Conservation (phyloP, 768 basidiomycete species). For the Amanita pseudoporphyria region DNA sequence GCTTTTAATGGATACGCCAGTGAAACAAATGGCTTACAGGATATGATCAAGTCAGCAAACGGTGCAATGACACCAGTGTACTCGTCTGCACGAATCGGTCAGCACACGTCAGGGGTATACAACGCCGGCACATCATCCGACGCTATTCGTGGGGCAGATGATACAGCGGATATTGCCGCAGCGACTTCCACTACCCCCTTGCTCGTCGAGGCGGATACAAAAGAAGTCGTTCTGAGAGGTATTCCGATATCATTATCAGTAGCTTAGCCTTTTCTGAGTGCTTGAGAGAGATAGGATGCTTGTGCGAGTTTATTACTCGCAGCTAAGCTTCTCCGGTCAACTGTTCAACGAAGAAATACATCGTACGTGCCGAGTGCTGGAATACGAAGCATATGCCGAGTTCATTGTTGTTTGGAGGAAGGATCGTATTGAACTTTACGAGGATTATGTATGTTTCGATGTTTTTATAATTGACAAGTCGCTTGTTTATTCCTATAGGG, state of each 20-base stretch:
- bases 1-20: not conserved
- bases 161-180: not conserved
- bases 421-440: slow-evolving; percentile 72
- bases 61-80: not conserved
- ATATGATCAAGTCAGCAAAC: not conserved
- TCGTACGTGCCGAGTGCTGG: slow-evolving; percentile 50
- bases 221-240: slow-evolving; percentile 73
- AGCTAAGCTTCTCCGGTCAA: slow-evolving; percentile 34
- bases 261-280: slow-evolving; percentile 9
- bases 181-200: slow-evolving; percentile 10
- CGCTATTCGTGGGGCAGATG: not conserved
- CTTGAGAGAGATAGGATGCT: slow-evolving; percentile 75
- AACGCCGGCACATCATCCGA: not conserved
- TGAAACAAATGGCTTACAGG: not conserved
- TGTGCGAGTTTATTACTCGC: slow-evolving; percentile 62
- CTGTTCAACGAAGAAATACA: slow-evolving; percentile 62
- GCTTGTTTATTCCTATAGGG: slow-evolving; percentile 26
- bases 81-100: not conserved
- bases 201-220: slow-evolving; percentile 22
- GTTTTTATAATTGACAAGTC: not conserved
- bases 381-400: slow-evolving; percentile 66
- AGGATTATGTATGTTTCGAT: slow-evolving; percentile 58
- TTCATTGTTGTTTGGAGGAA: slow-evolving; percentile 82
- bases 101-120: not conserved
- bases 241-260: slow-evolving; percentile 11